Conservation (phyloP, 2,329 filamentous ascomycete genomes). For the Leptodontidium sp. region DNA sequence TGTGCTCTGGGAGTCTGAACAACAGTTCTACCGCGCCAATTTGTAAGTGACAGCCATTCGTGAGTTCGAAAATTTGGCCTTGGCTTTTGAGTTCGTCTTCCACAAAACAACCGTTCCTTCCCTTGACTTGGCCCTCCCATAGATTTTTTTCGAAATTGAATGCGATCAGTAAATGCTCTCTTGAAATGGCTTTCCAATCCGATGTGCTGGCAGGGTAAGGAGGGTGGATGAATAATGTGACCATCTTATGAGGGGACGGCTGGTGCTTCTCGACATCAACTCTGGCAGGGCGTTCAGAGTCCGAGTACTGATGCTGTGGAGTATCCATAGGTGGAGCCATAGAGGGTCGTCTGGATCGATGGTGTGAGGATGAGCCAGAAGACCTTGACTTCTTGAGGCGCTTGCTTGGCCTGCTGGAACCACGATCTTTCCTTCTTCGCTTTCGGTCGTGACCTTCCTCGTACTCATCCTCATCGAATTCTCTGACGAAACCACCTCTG, state of each 20-base stretch:
- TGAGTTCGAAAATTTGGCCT: slow-evolving; percentile 63
- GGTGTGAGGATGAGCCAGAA: slow-evolving; percentile 52
- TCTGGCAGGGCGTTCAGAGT: slow-evolving; percentile 11
- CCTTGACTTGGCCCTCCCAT: slow-evolving; percentile 69
- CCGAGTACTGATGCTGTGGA: not conserved
- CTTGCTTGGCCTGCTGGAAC: slow-evolving; percentile 34
- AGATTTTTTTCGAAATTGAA: slow-evolving; percentile 69
- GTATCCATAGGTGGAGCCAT: slow-evolving; percentile 33
- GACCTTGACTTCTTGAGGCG: slow-evolving; percentile 52
- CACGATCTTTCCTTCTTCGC: slow-evolving; percentile 46
- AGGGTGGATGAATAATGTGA: slow-evolving; percentile 58
- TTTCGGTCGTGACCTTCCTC: slow-evolving; percentile 62
- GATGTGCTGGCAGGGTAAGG: slow-evolving; percentile 50
- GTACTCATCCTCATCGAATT: slow-evolving; percentile 57
- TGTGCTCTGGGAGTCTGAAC: slow-evolving; percentile 71
- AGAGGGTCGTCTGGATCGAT: slow-evolving; percentile 45
- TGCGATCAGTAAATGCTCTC: slow-evolving; percentile 75
- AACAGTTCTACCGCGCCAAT: slow-evolving; percentile 74
- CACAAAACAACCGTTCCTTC: slow-evolving; percentile 73
- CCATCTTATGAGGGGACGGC: slow-evolving; percentile 18
- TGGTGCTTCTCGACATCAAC: slow-evolving; percentile 17
- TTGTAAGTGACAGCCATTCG: slow-evolving; percentile 72
- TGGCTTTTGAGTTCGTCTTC: slow-evolving; percentile 65
- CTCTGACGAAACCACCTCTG: slow-evolving; percentile 72
- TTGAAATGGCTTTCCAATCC: slow-evolving; percentile 76